Evolutionary conservation across 768 basidiomycete species (phyloP), one percentile per base, ranked within the genome.

Genomic region (Boletus tylopilopsis): DNA sequence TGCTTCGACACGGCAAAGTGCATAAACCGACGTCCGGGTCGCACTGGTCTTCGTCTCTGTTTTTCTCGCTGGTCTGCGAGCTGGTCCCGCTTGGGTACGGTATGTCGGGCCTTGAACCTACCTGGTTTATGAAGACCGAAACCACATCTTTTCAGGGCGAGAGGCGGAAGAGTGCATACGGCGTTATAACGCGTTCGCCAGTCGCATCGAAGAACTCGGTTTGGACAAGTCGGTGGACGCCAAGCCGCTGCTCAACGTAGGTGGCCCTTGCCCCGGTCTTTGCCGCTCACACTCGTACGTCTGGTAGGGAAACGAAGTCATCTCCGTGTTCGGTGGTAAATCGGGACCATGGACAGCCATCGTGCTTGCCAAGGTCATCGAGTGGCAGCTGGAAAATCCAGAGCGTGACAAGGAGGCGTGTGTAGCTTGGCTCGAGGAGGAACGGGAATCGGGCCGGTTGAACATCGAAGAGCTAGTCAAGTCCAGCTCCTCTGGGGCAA

Each of bases 381-480:
- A 84, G 51, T 98, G 94, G 94, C 92, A 94, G 59, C 75, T 98
- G 7, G 84, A 80, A 30, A 71, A 93, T 63, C 90, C 94, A 0
- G 59, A 73, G 2, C 78, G 75, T 1, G 78, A 80, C 5, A 80
- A 81, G 60, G 84, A 81, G 6, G 79, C 82, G 5, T 94, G 92
- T 62, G 63, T 73, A 24, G 64, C 64, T 12, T 96, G 91, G 91
- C 69, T 97, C 36, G 67, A 69, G 49, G 66, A 68, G n/a, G 79
- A 85, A 59, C 73, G 73, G 32, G 62, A 58, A 8, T 71, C 74
- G 22, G 81, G 80, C n/a, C 65, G 70, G 34, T 60, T 85, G 57
- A 51, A 62, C 3, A 36, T 68, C 7, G 64, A 68, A 37, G 68
- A 67, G 6, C 51, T 67, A 0, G 49, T 52, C 4, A 40, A 55